Evolutionary conservation across 257 asterid species (phyloP).

Genomic region (Asclepias syriaca): DNA sequence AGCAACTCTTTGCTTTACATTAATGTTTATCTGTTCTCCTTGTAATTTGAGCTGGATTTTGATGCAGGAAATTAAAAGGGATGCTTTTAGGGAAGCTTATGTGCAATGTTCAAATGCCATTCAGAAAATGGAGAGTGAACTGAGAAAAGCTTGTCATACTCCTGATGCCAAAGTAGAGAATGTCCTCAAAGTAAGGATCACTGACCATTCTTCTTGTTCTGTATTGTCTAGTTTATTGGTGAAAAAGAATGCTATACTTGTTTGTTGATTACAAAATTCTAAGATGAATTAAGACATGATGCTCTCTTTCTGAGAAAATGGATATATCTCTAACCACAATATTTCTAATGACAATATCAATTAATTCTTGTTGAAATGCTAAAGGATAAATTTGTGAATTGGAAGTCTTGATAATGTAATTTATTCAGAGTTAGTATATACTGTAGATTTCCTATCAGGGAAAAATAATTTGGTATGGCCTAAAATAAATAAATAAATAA

Average conservation of each 20-base stretch:
- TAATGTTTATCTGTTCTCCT: constrained; percentile 2
- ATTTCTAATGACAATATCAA: not conserved
- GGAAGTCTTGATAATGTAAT: too few species aligned
- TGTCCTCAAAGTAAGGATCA: constrained; percentile 58
- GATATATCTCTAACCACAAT: too few species aligned
- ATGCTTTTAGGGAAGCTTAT: constrained; percentile 90
- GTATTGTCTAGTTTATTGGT: not conserved
- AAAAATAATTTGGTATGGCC: not conserved
- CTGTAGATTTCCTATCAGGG: not conserved
- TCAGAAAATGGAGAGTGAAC: constrained; percentile 84
- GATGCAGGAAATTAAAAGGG: constrained; percentile 80
- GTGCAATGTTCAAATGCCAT: constrained; percentile 61
- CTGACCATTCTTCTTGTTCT: constrained; percentile 10
- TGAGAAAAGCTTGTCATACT: constrained; percentile 80
- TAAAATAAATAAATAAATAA: too few species aligned
- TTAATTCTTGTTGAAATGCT: too few species aligned
- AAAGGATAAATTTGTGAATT: not conserved
- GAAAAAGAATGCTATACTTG: too few species aligned
- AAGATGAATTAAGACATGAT: too few species aligned
- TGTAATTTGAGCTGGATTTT: constrained; percentile 25
- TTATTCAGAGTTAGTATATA: too few species aligned
- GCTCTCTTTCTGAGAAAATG: too few species aligned
- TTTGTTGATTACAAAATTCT: too few species aligned
- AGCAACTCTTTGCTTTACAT: not conserved
- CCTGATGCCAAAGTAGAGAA: constrained; percentile 71